Percentiles rank a stretch among this genome's conserved stretches.
Conservation (phyloP, 148 eudicot species). For the Tetragonia tetragonoides region DNA sequence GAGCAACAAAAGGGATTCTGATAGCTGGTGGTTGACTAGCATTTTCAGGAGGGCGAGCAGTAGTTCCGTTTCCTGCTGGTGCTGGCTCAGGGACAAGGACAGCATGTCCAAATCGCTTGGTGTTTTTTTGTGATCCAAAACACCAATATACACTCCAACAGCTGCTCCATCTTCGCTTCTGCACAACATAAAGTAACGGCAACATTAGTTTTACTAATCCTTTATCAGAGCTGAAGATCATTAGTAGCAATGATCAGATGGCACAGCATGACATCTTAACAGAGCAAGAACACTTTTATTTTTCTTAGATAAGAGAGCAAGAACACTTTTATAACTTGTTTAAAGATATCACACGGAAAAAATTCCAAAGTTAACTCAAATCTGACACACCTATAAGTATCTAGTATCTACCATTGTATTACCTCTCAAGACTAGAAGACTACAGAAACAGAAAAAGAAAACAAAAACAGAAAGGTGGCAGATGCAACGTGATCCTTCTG, state of each 20-base stretch:
- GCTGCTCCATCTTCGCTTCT: constrained; percentile 87
- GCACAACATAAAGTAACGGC: constrained; percentile 18
- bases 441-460: background rate
- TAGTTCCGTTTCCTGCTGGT: constrained; percentile 27
- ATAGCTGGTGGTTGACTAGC: constrained; percentile 41
- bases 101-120: constrained; percentile 66
- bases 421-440: background rate
- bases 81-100: constrained; percentile 73
- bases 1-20: constrained; percentile 70
- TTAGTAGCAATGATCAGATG: background rate
- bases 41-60: constrained; percentile 35
- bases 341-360: no score
- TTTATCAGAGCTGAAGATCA: background rate
- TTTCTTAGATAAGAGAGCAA: no score
- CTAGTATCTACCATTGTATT: background rate
- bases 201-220: background rate
- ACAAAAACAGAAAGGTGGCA: background rate
- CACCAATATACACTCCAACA: constrained; percentile 70
- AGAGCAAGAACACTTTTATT: no score
- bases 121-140: constrained; percentile 66
- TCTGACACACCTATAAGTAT: no score
- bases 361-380: no score
- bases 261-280: background rate
- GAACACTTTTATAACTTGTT: no score
- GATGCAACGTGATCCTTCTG: background rate